Percentiles rank a stretch among this genome's conserved stretches.
Conservation (phyloP, 78 protist genomes). For the Polysphondylium violaceum region DNA sequence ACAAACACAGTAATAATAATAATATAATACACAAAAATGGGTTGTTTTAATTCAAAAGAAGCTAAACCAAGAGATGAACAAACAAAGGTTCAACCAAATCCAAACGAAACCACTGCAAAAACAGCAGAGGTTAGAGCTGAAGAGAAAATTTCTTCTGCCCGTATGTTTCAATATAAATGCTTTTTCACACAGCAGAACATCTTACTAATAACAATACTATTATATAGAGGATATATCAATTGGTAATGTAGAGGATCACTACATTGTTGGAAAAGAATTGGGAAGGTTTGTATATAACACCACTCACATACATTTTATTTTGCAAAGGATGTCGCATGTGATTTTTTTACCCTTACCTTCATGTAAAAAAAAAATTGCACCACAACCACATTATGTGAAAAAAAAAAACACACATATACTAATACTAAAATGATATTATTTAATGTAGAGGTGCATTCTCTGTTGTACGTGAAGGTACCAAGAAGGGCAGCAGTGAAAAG, state of each 20-base stretch:
- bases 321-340: no score
- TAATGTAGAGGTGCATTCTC: conserved; percentile 82
- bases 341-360: no score
- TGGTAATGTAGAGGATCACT: conserved; percentile 79
- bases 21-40: conserved; percentile 14
- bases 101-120: neutral
- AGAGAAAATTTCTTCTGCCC: conserved; percentile 55
- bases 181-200: neutral
- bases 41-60: conserved; percentile 40
- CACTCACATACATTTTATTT: neutral
- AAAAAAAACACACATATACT: neutral
- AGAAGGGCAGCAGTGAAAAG: conserved; percentile 50
- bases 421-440: no score
- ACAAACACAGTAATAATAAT: neutral
- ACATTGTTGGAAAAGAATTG: conserved; percentile 72
- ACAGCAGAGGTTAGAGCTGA: conserved; percentile 62
- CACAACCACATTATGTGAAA: no score
- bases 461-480: conserved; percentile 82
- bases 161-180: conserved; percentile 16
- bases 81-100: neutral
- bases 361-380: no score
- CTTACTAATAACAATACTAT: neutral
- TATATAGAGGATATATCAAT: conserved; percentile 62
- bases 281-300: conserved; percentile 33
- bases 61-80: neutral